Evolutionary conservation across 2,329 filamentous ascomycete species (phyloP).

Genomic region (Zasmidium cellare): DNA sequence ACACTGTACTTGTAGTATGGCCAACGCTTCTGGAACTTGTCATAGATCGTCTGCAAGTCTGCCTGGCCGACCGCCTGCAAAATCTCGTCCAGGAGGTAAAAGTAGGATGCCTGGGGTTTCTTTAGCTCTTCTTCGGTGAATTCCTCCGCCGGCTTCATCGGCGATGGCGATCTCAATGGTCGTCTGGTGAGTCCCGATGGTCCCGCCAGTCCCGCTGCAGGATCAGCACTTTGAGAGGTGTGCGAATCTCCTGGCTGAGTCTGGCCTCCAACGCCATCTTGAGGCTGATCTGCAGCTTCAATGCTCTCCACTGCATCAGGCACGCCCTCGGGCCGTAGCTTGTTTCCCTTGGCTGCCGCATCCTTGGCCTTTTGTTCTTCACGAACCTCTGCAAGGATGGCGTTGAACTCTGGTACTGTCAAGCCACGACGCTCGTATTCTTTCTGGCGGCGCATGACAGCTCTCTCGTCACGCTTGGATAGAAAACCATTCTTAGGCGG

Average conservation of each 20-base stretch:
- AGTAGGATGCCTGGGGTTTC: slow-evolving; percentile 65
- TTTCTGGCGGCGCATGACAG: slow-evolving; percentile 36
- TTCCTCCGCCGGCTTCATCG: slow-evolving; percentile 63
- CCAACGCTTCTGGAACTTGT: slow-evolving; percentile 62
- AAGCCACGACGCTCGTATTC: slow-evolving; percentile 37
- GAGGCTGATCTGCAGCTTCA: slow-evolving; percentile 17
- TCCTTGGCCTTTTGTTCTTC: slow-evolving; percentile 39
- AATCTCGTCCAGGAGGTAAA: slow-evolving; percentile 63
- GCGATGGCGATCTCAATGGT: slow-evolving; percentile 53
- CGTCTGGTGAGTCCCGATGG: slow-evolving; percentile 10
- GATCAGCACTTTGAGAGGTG: slow-evolving; percentile 5
- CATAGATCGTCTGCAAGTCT: slow-evolving; percentile 67
- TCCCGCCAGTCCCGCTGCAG: neutral
- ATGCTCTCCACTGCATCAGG: slow-evolving; percentile 27
- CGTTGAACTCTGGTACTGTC: slow-evolving; percentile 29
- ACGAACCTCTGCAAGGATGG: slow-evolving; percentile 35
- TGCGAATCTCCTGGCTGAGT: slow-evolving; percentile 3
- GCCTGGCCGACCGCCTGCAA: slow-evolving; percentile 60
- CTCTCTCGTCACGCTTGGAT: slow-evolving; percentile 67
- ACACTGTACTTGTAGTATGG: slow-evolving; percentile 63
- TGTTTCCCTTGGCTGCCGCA: slow-evolving; percentile 26
- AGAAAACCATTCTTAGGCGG: slow-evolving; percentile 82
- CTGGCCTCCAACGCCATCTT: neutral
- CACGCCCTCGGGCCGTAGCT: slow-evolving; percentile 33
- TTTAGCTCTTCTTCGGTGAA: slow-evolving; percentile 73